A percentile compares a stretch with the other conserved stretches of the same genome.
Evolutionary conservation across 2,329 filamentous ascomycete genomes (phyloP).

Genomic region (Parastagonospora avenae): DNA sequence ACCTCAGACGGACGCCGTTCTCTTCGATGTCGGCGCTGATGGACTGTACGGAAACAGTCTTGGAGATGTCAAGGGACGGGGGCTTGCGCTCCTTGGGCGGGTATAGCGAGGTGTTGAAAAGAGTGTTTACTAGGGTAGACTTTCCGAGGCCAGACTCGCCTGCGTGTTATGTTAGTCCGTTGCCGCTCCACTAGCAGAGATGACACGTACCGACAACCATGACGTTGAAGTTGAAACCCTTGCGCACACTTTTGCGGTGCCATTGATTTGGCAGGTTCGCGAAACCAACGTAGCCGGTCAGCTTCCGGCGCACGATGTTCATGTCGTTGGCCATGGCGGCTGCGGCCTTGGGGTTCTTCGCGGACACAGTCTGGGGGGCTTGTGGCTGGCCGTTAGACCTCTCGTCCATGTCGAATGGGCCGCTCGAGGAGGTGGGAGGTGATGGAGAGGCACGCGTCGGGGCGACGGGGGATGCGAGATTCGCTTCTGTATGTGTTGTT

Average conservation of each 20-base stretch:
- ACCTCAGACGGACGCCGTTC: conserved; percentile 91
- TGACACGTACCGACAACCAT: conserved; percentile 94
- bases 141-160: conserved; percentile 99
- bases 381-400: conserved; percentile 56
- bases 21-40: conserved; percentile 80
- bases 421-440: conserved; percentile 54
- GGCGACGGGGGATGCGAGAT: conserved; percentile 51
- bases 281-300: conserved; percentile 98
- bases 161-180: conserved; percentile 48
- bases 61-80: conserved; percentile 95
- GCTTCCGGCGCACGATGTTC: conserved; percentile 97
- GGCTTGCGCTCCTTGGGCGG: conserved; percentile 98
- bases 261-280: conserved; percentile 99
- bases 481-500: conserved; percentile 48
- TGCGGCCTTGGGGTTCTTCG: conserved; percentile 66
- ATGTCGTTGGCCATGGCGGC: conserved; percentile 60
- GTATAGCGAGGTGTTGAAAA: conserved; percentile 99
- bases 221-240: conserved; percentile 99
- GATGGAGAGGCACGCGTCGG: conserved; percentile 55
- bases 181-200: not conserved
- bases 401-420: conserved; percentile 63
- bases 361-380: conserved; percentile 64
- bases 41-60: conserved; percentile 65
- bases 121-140: conserved; percentile 97
- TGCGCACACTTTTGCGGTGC: conserved; percentile 99